Percentiles rank a stretch among this genome's conserved stretches.
These are phyloP conservation scores for Gastrodia elata DNA, from an alignment of 106 monocot species.

Conservation along the genomic window DNA sequence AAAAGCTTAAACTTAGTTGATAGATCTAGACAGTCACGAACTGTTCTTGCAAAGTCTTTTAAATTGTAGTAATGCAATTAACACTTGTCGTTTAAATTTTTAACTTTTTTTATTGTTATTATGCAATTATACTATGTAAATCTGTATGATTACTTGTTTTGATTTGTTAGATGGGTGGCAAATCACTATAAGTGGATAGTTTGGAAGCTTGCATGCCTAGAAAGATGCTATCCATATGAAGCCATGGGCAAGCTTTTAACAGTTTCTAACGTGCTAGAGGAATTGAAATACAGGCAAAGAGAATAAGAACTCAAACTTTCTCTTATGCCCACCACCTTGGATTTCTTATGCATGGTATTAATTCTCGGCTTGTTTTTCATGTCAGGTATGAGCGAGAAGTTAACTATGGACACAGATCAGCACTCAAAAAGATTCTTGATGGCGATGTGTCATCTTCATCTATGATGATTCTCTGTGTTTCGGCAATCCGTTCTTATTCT, in stretches of 20 bases:
- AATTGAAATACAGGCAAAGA: constrained; percentile 78
- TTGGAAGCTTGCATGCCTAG: constrained; percentile 89
- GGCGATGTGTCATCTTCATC: constrained; percentile 81
- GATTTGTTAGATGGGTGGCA: constrained; percentile 59
- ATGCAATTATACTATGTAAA: too few relatives aligned
- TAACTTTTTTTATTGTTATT: background rate
- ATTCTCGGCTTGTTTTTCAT: background rate
- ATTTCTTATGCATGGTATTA: background rate
- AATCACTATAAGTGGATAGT: constrained; percentile 98
- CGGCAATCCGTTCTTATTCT: constrained; percentile 34
- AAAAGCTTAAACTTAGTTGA: too few relatives aligned
- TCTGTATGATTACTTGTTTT: too few relatives aligned
- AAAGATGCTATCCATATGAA: constrained; percentile 63
- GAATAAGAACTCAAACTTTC: background rate
- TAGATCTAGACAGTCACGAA: too few relatives aligned
- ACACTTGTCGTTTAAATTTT: background rate
- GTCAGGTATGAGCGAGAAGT: constrained; percentile 91
- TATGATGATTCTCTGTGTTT: constrained; percentile 81
- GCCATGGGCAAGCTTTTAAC: constrained; percentile 54
- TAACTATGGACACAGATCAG: constrained; percentile 76
- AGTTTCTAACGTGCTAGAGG: constrained; percentile 67
- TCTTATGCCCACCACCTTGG: background rate
- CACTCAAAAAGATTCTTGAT: constrained; percentile 76
- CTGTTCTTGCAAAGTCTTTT: background rate
- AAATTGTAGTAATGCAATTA: background rate